phyloP scores from a whole-genome alignment of 257 asterid genomes.

The Solanum tarapatanum region DNA sequence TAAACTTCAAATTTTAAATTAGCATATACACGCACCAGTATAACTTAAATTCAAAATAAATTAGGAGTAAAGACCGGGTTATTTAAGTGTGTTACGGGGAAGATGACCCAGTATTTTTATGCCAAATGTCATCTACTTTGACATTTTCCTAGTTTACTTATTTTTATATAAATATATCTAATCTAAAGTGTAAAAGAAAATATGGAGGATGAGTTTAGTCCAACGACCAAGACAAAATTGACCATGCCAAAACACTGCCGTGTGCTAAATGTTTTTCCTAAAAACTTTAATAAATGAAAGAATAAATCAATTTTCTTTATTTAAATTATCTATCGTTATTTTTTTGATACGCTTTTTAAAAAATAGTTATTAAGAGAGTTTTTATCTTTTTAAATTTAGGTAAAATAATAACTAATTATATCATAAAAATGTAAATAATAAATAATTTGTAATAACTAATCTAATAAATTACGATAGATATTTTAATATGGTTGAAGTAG shows the following conservation, averaged over 20 bases:
- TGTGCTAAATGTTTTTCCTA: not conserved
- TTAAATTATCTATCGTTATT: too few relatives aligned
- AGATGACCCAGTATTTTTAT: not conserved
- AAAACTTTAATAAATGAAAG: not conserved
- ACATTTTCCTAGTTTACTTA: not conserved
- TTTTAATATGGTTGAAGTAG: not conserved
- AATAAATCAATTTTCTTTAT: not conserved
- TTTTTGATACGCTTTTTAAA: not conserved
- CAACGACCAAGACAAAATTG: not conserved
- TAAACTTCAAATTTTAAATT: not conserved
- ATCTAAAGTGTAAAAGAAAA: not conserved
- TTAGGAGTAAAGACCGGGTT: not conserved
- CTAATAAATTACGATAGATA: not conserved
- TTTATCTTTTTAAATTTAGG: not conserved
- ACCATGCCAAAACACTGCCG: not conserved
- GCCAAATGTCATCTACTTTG: not conserved
- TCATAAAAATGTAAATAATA: not conserved
- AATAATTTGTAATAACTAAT: not conserved
- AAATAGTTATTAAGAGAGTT: not conserved
- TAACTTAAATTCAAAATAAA: not conserved
- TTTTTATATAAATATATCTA: not conserved
- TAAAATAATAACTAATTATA: not conserved
- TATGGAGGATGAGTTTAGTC: not conserved
- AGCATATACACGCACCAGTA: not conserved
- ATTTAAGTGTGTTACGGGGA: not conserved